Percentiles rank a stretch among this genome's conserved stretches.
phyloP scores from a whole-genome alignment of 2,329 filamentous ascomycete genomes.

The Colletotrichum musicola region DNA sequence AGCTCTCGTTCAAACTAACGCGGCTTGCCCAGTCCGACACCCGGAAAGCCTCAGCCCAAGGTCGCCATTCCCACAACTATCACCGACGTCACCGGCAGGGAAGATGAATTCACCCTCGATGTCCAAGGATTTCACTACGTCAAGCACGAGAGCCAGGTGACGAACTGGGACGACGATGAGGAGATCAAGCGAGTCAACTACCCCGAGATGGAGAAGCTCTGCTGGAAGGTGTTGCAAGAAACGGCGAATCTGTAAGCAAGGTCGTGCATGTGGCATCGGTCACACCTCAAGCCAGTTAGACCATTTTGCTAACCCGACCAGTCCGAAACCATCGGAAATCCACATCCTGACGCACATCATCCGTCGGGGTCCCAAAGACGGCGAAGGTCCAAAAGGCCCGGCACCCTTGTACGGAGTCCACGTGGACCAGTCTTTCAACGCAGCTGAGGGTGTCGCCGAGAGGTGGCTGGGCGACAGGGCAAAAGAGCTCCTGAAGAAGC shows the following conservation, averaged over 20 bases:
- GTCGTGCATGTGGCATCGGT: background rate
- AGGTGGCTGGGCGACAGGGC: slow-evolving; percentile 31
- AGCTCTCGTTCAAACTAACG: slow-evolving; percentile 1
- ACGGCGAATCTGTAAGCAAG: slow-evolving; percentile 24
- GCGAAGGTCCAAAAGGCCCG: slow-evolving; percentile 24
- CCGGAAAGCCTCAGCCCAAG: slow-evolving; percentile 59
- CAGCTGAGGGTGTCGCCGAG: slow-evolving; percentile 45
- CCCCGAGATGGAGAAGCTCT: slow-evolving; percentile 39
- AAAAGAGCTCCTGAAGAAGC: slow-evolving; percentile 49
- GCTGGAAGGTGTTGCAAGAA: slow-evolving; percentile 35
- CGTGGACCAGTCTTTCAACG: slow-evolving; percentile 68
- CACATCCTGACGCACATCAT: slow-evolving; percentile 38
- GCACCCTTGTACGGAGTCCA: slow-evolving; percentile 53
- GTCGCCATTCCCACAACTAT: slow-evolving; percentile 63
- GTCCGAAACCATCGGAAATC: slow-evolving; percentile 28
- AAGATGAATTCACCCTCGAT: slow-evolving; percentile 72
- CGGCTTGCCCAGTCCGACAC: slow-evolving; percentile 8
- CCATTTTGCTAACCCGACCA: background rate
- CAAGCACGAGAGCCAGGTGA: slow-evolving; percentile 66
- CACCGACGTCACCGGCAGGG: slow-evolving; percentile 72
- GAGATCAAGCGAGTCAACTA: slow-evolving; percentile 58
- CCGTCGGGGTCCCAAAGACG: slow-evolving; percentile 29
- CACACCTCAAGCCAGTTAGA: background rate
- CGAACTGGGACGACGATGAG: slow-evolving; percentile 67
- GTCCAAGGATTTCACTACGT: slow-evolving; percentile 67